Conservation (phyloP, 805 yeast genomes). For the Schwanniomyces polymorphus region DNA sequence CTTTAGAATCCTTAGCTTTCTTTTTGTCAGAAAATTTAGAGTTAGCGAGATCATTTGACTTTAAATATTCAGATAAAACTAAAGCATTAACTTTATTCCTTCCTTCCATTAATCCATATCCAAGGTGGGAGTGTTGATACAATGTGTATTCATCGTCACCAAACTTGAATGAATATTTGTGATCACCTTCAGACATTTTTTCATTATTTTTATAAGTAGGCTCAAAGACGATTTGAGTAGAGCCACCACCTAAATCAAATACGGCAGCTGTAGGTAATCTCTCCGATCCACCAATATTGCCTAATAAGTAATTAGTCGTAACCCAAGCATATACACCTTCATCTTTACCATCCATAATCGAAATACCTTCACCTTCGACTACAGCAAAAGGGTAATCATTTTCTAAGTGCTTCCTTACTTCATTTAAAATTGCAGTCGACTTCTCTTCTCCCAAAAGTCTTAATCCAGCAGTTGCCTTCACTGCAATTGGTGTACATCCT, state of each 20-base stretch:
- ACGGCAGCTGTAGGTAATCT: slow-evolving; percentile 92
- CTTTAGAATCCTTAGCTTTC: slow-evolving; percentile 37
- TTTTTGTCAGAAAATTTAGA: slow-evolving; percentile 21
- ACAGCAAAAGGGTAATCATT: slow-evolving; percentile 88
- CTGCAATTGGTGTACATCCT: slow-evolving; percentile 89
- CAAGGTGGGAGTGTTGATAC: slow-evolving; percentile 93
- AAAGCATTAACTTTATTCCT: slow-evolving; percentile 74
- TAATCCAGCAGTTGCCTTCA: slow-evolving; percentile 97
- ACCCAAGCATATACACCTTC: slow-evolving; percentile 99
- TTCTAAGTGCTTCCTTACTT: slow-evolving; percentile 76
- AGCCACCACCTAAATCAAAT: slow-evolving; percentile 97
- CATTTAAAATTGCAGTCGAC: slow-evolving; percentile 66
- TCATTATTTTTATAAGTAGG: slow-evolving; percentile 68
- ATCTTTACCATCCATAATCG: slow-evolving; percentile 93
- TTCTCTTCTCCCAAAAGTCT: slow-evolving; percentile 79
- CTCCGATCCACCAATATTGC: slow-evolving; percentile 83
- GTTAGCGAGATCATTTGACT: slow-evolving; percentile 24
- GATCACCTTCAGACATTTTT: slow-evolving; percentile 84
- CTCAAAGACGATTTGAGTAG: slow-evolving; percentile 97
- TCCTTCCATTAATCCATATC: slow-evolving; percentile 95
- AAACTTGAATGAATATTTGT: slow-evolving; percentile 74
- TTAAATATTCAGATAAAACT: slow-evolving; percentile 54
- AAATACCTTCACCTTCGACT: slow-evolving; percentile 80
- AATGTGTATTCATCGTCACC: slow-evolving; percentile 79
- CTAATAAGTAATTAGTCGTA: slow-evolving; percentile 89